Evolutionary conservation across 108 stramenopile genomes (phyloP), one percentile per base, ranked within the genome.

Genomic region (Aurantiochytrium sp.): DNA sequence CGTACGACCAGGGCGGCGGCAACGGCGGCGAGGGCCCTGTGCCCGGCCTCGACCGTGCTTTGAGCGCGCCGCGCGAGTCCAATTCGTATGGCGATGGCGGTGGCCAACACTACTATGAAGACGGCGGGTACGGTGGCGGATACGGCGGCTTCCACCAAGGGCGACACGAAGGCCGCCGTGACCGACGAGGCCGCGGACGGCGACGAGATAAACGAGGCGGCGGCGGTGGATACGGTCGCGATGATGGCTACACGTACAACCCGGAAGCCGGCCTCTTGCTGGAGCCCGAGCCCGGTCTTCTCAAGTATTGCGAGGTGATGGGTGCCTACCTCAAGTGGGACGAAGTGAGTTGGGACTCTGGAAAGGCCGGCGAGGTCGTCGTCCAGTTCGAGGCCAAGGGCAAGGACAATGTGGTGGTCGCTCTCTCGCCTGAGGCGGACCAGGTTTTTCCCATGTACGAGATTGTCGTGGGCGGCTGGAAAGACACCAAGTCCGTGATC

Each of bases 241-340:
- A 47, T 12, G 76, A 53, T 1, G 49, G 10, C 43, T 83, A 83
- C 76, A 45, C 51, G 76, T 83, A 12, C 6, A 35, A 47, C 49
- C 76, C 49, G 16, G 64, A 69, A 8, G 8, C 64, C 1, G 64
- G 64, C 64, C 64, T 69, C 3, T 23, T 69, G 64, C 64, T 69
- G 10, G 64, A 69, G 64, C 64, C 64, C 0, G 64, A 69, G 64
- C 64, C 64, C 42, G 64, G 64, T 16, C 35, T 69, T 8, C 8
- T 69, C 25, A 69, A 69, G 64, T 69, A 23, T 18, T 69, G 64
- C 64, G 64, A 8, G 64, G 35, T 69, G 14, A 69, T 69, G 64
- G 76, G 76, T 16, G 76, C 45, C n/a, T 83, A 83, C 76, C 51
- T 53, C 49, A 83, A 83, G 76, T 83, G 76, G 76, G 76, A 83